A percentile compares a stretch with the other conserved stretches of the same genome.
Conservation (phyloP, 1,139 yeast species). For the Arxiozyma bovina region DNA sequence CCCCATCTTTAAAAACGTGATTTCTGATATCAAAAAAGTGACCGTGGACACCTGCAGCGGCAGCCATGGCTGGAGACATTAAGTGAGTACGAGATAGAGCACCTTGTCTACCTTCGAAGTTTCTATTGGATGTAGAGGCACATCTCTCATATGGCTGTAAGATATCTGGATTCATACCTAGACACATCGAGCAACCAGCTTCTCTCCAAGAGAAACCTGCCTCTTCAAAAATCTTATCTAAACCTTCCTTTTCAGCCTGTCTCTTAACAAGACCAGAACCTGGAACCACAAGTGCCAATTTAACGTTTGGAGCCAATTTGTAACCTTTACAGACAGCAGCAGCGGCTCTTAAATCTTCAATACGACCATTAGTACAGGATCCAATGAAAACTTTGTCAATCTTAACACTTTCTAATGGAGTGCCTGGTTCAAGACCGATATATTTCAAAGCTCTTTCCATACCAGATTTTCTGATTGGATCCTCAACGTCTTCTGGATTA, state of each 20-base stretch:
- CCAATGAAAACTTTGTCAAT: constrained; percentile 95
- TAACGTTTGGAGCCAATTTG: constrained; percentile 74
- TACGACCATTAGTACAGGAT: constrained; percentile 95
- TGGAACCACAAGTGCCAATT: constrained; percentile 85
- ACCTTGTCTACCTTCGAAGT: constrained; percentile 99
- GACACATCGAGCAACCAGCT: constrained; percentile 99
- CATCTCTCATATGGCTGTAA: constrained; percentile 91
- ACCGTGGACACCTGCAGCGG: constrained; percentile 93
- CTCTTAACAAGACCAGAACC: constrained; percentile 91
- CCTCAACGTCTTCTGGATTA: constrained; percentile 65
- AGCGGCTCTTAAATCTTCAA: constrained; percentile 93
- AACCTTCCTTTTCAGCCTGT: constrained; percentile 92
- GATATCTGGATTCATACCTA: constrained; percentile 98
- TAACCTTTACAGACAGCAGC: constrained; percentile 89
- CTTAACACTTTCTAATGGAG: constrained; percentile 63
- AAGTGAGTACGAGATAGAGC: constrained; percentile 92
- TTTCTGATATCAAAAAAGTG: constrained; percentile 86
- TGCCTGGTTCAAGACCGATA: constrained; percentile 84
- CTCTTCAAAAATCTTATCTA: constrained; percentile 77
- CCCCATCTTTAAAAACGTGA: constrained; percentile 51
- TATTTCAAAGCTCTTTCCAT: constrained; percentile 85
- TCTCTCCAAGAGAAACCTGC: constrained; percentile 99
- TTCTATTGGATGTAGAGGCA: constrained; percentile 97
- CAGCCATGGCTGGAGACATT: constrained; percentile 99
- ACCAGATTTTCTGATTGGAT: constrained; percentile 72